phyloP scores from a whole-genome alignment of 192 early-diverging fungal genomes.

The Spizellomyces punctatus region DNA sequence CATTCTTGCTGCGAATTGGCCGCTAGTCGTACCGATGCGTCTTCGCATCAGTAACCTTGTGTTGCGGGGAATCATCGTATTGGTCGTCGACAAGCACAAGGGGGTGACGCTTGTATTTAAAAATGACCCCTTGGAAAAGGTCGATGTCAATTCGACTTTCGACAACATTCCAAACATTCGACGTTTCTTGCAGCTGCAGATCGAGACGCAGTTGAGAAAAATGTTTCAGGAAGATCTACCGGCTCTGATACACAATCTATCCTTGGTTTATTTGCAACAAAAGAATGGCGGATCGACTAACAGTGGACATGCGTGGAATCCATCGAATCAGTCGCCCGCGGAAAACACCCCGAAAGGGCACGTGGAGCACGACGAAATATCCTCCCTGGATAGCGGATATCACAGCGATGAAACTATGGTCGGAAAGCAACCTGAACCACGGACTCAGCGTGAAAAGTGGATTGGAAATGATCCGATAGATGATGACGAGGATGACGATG shows the following conservation, averaged over 20 bases:
- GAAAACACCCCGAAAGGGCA: background rate
- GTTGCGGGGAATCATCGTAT: slow-evolving; percentile 86
- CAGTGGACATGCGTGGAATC: background rate
- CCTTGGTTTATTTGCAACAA: slow-evolving; percentile 59
- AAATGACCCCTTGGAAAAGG: slow-evolving; percentile 92
- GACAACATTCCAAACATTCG: slow-evolving; percentile 89
- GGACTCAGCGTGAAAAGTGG: slow-evolving; percentile 51
- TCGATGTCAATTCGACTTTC: slow-evolving; percentile 96
- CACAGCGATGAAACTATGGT: background rate
- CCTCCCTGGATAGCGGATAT: slow-evolving; percentile 23
- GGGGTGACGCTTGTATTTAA: slow-evolving; percentile 97
- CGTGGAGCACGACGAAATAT: background rate
- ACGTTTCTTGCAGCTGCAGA: slow-evolving; percentile 84
- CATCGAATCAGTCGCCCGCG: background rate
- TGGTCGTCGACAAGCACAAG: slow-evolving; percentile 91
- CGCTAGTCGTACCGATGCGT: slow-evolving; percentile 95
- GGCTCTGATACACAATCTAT: slow-evolving; percentile 88
- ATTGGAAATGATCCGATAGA: slow-evolving; percentile 45
- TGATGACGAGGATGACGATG: slow-evolving; percentile 28
- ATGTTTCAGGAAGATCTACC: slow-evolving; percentile 96
- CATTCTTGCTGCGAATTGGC: slow-evolving; percentile 85
- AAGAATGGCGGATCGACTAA: slow-evolving; percentile 19
- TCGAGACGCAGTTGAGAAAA: slow-evolving; percentile 84
- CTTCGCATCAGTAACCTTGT: slow-evolving; percentile 87
- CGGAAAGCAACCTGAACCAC: background rate